Percentiles rank a stretch among this genome's conserved stretches.
phyloP scores from a whole-genome alignment of 2,329 filamentous ascomycete genomes.

The Saccharata proteae region DNA sequence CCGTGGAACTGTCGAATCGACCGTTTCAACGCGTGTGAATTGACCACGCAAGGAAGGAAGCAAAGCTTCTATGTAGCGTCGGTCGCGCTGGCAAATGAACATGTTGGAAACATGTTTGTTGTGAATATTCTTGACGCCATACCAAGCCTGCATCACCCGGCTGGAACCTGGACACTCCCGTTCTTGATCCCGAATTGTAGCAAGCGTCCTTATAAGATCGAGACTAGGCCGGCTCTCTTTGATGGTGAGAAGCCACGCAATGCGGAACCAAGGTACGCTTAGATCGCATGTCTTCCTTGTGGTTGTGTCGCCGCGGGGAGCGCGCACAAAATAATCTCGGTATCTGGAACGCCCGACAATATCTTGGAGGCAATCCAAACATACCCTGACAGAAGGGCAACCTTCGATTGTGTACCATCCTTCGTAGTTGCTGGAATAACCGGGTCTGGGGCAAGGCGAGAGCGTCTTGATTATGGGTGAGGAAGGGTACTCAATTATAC shows the following conservation, averaged over 20 bases:
- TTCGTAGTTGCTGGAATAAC: conserved; percentile 48
- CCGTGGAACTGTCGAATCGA: conserved; percentile 28
- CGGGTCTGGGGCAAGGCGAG: conserved; percentile 57
- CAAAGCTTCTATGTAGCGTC: conserved; percentile 57
- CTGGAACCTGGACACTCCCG: conserved; percentile 47
- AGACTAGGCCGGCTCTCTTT: conserved; percentile 57
- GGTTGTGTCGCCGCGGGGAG: conserved; percentile 44
- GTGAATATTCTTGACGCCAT: conserved; percentile 57
- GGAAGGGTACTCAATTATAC: not conserved
- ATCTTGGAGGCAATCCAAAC: conserved; percentile 63
- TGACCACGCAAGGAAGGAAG: conserved; percentile 60
- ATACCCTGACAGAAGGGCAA: conserved; percentile 64
- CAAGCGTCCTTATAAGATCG: conserved; percentile 56
- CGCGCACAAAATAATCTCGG: conserved; percentile 51
- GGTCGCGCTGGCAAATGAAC: conserved; percentile 62
- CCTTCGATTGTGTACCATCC: conserved; percentile 74
- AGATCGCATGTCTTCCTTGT: conserved; percentile 63
- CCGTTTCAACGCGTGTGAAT: conserved; percentile 39
- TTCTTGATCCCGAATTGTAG: conserved; percentile 46
- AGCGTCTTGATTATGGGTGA: conserved; percentile 26
- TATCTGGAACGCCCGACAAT: conserved; percentile 60
- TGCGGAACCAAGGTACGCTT: conserved; percentile 67
- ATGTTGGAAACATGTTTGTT: conserved; percentile 63
- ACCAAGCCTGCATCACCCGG: conserved; percentile 55
- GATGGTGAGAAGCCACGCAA: conserved; percentile 70